Base-by-base conservation (phyloP, 2,329 filamentous ascomycete genomes). In the Fusarium algeriense region DNA sequence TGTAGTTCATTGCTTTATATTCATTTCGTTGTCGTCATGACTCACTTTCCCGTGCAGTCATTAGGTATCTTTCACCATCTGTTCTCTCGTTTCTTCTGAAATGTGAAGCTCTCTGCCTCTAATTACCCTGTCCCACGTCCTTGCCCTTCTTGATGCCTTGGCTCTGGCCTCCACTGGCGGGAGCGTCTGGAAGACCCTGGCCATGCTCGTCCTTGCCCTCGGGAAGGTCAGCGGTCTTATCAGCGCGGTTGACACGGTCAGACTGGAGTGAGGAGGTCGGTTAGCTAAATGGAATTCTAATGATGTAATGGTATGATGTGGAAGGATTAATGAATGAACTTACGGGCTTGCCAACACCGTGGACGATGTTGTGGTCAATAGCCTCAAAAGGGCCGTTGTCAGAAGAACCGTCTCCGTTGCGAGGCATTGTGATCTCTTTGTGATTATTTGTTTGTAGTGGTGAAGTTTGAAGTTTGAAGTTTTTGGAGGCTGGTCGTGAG, bases 191-290 rank as follows among this genome's bases (percentile, higher is more conserved):
- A 4, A 87, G 68, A 1, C 77, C 85, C 2, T 75, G 73, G 14
- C 85, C 86, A 61, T 85, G 79, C 64, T 86, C 84, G 7, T 78
- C 67, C 32, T 75, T 72, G 28, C 79, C 78, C 75, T 86, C 81
- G 12, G 86, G 86, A 49, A 86, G 71, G 3, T 81, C 80, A 2
- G 85, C 85, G 3, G 84, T 83, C 81, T 87, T 87, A 77, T 86
- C 81, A 17, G 85, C 84, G 60, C 85, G 83, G 55, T 76, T 72
- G 35, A 87, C 84, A 32, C 82, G 81, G 58, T 74, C 64, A 19
- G 72, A 75, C 78, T 81, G 44, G 41, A 48, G 46, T 20, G 20
- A 26, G 19, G 11, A 46, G 43, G 7, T 23, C 4, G 26, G 43
- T 60, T 30, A 58, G 52, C 13, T 30, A 26, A 15, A 30, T 17